Percentiles rank a stretch among this genome's conserved stretches.
Conservation (phyloP, 768 basidiomycete species). For the Guyanaporus albipodus region DNA sequence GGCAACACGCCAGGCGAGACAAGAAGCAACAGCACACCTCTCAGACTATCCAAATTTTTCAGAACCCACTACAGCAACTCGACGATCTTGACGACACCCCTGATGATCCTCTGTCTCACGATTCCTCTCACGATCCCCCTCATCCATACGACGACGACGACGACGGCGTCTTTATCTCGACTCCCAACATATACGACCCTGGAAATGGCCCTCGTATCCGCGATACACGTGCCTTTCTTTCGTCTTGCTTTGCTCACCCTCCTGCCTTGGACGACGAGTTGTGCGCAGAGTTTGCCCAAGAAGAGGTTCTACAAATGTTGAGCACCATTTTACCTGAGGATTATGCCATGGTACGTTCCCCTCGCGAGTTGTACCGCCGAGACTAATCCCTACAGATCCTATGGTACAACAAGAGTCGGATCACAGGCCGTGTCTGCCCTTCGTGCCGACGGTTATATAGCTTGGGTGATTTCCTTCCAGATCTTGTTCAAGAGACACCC, state of each 20-base stretch:
- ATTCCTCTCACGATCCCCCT: slow-evolving; percentile 1
- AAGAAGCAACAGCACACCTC: slow-evolving; percentile 18
- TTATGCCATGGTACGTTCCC: slow-evolving; percentile 65
- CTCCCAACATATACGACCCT: slow-evolving; percentile 70
- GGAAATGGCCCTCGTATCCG: slow-evolving; percentile 77
- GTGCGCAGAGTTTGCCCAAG: slow-evolving; percentile 74
- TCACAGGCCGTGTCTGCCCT: slow-evolving; percentile 68
- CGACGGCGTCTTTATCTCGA: slow-evolving; percentile 29
- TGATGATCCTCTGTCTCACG: slow-evolving; percentile 10
- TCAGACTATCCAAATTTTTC: neutral
- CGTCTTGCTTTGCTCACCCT: slow-evolving; percentile 63
- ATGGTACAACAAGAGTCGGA: slow-evolving; percentile 84
- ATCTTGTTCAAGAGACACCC: slow-evolving; percentile 34
- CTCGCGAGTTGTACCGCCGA: slow-evolving; percentile 19
- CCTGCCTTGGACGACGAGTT: slow-evolving; percentile 60
- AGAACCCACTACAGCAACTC: neutral
- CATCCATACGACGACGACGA: slow-evolving; percentile 4
- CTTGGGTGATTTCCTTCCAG: slow-evolving; percentile 60
- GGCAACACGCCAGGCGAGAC: slow-evolving; percentile 32
- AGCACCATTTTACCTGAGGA: slow-evolving; percentile 67
- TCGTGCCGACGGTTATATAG: slow-evolving; percentile 70
- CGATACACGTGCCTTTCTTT: slow-evolving; percentile 60
- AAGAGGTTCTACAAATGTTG: slow-evolving; percentile 73
- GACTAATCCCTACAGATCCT: slow-evolving; percentile 46
- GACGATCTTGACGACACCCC: slow-evolving; percentile 4